Conservation (phyloP, 306 rosid genomes). For the Herpetospermum pedunculosum region DNA sequence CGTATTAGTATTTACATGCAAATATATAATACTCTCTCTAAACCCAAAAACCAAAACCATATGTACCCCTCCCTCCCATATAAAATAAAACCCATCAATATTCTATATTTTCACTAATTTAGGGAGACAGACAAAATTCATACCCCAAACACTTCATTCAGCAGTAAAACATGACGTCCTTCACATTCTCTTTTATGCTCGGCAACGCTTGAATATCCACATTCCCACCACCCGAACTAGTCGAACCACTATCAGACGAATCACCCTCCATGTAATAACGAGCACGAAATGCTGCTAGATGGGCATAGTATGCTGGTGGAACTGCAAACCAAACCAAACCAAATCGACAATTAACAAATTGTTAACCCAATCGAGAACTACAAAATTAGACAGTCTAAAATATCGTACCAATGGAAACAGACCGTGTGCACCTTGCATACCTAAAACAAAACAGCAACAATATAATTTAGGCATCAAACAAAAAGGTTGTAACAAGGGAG, state of each 20-base stretch:
- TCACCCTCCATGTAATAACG: conserved; percentile 20
- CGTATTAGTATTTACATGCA: too few species aligned
- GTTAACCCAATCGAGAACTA: background rate
- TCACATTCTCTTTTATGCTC: conserved; percentile 16
- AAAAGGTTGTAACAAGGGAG: too few species aligned
- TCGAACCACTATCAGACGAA: conserved; percentile 14
- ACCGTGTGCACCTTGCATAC: conserved; percentile 39
- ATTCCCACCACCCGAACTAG: background rate
- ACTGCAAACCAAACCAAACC: conserved; percentile 17
- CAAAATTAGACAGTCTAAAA: background rate
- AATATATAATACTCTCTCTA: too few species aligned
- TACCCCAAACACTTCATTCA: too few species aligned
- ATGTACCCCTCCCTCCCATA: too few species aligned
- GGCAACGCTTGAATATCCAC: conserved; percentile 16
- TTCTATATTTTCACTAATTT: too few species aligned
- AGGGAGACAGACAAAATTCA: too few species aligned
- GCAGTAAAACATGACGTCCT: conserved; percentile 34
- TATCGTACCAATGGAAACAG: conserved; percentile 32
- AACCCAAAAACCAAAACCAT: too few species aligned
- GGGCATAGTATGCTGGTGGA: conserved; percentile 34
- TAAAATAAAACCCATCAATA: too few species aligned
- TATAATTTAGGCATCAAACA: background rate
- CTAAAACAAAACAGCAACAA: conserved; percentile 3
- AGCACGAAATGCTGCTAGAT: conserved; percentile 24
- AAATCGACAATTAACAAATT: background rate